phyloP scores from a whole-genome alignment of 441 rosid species.

The Eruca vesicaria region DNA sequence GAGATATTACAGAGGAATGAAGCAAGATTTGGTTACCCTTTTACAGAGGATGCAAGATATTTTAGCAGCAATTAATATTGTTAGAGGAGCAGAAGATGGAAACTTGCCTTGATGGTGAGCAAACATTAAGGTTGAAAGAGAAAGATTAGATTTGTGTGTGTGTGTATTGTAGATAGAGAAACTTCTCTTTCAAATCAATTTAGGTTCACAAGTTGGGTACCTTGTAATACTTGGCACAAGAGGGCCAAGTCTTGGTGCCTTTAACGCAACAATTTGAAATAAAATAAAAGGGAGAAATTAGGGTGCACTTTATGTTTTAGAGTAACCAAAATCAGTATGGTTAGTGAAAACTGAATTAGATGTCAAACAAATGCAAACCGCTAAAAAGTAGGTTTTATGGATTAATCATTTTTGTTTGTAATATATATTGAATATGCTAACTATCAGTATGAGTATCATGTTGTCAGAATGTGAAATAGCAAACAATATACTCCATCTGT shows the following conservation, averaged over 20 bases:
- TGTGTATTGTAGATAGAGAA: neutral
- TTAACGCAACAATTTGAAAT: neutral
- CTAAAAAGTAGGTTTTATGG: too few relatives aligned
- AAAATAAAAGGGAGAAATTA: neutral
- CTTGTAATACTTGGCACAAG: slow-evolving; percentile 26
- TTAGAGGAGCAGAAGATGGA: slow-evolving; percentile 23
- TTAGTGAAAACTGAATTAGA: too few relatives aligned
- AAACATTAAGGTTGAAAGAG: slow-evolving; percentile 24
- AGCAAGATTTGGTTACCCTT: slow-evolving; percentile 17
- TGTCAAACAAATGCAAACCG: too few relatives aligned
- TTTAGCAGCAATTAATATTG: slow-evolving; percentile 9
- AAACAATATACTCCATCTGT: too few relatives aligned
- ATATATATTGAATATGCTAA: too few relatives aligned
- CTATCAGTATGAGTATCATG: too few relatives aligned
- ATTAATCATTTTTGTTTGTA: too few relatives aligned
- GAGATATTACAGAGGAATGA: slow-evolving; percentile 10
- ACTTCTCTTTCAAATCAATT: slow-evolving; percentile 30
- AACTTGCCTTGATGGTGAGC: slow-evolving; percentile 33
- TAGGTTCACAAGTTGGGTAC: slow-evolving; percentile 38
- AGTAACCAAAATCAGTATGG: too few relatives aligned
- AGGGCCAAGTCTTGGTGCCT: slow-evolving; percentile 12
- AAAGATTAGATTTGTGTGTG: slow-evolving; percentile 10
- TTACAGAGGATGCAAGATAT: slow-evolving; percentile 6
- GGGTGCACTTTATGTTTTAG: neutral
- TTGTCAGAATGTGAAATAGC: too few relatives aligned